Evolutionary conservation across 345 rosid genomes (phyloP).

Genomic region (Eucalyptus polyanthemos): DNA sequence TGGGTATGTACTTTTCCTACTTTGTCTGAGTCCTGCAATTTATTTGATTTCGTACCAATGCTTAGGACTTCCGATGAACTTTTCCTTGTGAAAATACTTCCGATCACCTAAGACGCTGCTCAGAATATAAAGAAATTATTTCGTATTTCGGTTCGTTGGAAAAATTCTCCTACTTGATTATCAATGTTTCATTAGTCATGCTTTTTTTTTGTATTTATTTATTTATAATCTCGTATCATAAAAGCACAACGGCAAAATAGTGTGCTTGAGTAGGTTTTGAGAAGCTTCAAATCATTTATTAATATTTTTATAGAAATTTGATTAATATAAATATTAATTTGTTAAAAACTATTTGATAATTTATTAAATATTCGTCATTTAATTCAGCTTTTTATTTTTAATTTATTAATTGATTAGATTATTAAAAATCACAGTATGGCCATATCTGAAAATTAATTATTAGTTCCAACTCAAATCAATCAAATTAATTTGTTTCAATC

Average conservation of each 20-base stretch:
- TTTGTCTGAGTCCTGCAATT: too few relatives aligned
- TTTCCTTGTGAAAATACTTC: too few relatives aligned
- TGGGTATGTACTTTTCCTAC: too few relatives aligned
- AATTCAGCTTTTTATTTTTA: not conserved
- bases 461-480: rapidly evolving
- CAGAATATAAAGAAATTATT: not conserved
- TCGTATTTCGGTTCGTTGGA: not conserved
- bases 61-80: too few relatives aligned
- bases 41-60: too few relatives aligned
- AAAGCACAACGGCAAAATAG: not conserved
- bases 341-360: rapidly evolving
- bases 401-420: not conserved
- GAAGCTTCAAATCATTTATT: not conserved
- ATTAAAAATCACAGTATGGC: not conserved
- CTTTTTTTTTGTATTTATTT: not conserved
- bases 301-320: not conserved
- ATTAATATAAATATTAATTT: not conserved
- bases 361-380: not conserved
- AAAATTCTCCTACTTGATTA: not conserved
- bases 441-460: too few relatives aligned
- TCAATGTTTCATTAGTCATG: not conserved
- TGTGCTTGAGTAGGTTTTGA: not conserved
- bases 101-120: too few relatives aligned
- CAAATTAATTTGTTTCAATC: not conserved
- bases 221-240: not conserved